These are phyloP conservation scores for Yamadazyma conglobata DNA, from an alignment of 1,139 yeast species.

Conservation along the genomic window DNA sequence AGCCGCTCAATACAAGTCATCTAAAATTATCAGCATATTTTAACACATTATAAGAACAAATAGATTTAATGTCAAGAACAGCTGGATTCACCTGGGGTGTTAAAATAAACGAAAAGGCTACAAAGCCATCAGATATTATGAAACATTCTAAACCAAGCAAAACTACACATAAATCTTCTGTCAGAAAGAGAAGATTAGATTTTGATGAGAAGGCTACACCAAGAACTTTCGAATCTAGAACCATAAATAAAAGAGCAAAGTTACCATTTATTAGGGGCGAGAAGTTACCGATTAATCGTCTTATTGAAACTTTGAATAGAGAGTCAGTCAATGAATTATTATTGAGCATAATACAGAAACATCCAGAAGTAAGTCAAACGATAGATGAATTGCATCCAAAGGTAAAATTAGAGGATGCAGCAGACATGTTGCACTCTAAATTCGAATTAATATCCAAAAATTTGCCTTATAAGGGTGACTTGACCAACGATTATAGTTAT, in stretches of 20 bases:
- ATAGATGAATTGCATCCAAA: constrained; percentile 55
- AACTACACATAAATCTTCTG: constrained; percentile 1
- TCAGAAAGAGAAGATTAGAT: constrained; percentile 14
- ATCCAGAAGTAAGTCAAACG: constrained; percentile 61
- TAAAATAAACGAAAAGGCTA: constrained; percentile 14
- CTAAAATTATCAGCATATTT: no score
- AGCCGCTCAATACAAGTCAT: no score
- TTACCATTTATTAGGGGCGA: constrained; percentile 48
- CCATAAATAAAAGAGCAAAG: constrained; percentile 27
- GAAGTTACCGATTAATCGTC: constrained; percentile 53
- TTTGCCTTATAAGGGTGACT: constrained; percentile 75
- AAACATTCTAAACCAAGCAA: constrained; percentile 6
- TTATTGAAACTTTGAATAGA: constrained; percentile 66
- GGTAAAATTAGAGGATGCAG: constrained; percentile 52
- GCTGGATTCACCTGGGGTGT: constrained; percentile 37
- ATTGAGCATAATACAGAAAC: constrained; percentile 47
- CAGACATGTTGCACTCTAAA: constrained; percentile 48
- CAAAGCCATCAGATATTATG: constrained; percentile 2
- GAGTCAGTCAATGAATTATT: constrained; percentile 52
- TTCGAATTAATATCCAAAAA: constrained; percentile 43
- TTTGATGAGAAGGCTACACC: constrained; percentile 13
- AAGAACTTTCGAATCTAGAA: constrained; percentile 6
- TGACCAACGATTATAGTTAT: constrained; percentile 80
- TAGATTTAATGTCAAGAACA: constrained; percentile 10
- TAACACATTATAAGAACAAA: no score